Base-by-base conservation (phyloP, 768 basidiomycete species). In the Russula griseocarnosa region DNA sequence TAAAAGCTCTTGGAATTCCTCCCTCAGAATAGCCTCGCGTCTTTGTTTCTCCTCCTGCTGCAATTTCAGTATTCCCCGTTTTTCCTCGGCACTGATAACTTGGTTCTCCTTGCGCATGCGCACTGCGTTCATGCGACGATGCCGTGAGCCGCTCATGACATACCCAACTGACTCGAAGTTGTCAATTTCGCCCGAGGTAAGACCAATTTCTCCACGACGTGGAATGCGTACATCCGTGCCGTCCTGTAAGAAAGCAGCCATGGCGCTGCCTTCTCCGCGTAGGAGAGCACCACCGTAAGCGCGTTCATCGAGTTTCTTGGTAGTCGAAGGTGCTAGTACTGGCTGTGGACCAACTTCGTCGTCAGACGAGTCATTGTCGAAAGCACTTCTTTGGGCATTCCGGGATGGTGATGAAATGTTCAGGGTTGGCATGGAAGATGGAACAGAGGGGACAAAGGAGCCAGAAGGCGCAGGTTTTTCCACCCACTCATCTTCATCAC, bases 91-190 rank as follows among this genome's bases (percentile, higher is more conserved):
- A 70, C 89, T 92, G 73, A 99, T 99, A 67, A 98, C 95, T 77
- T 99, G 97, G 78, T 99, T 98, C 79, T 99, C 97, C 81, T 98
- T 98, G 72, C 96, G 80, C 86, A 99, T 91, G 65, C 97, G 90
- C 50, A 99, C 96, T 0, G 97, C 96, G 69, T 98, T 99, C 97
- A 99, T 99, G 75, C 94, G 83, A 67, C 90, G 83, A 75, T 99
- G 94, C 66, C 96, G 79, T 70, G 86, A 90, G 51, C 96, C 97
- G 69, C 90, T 94, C 97, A 98, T 99, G 53, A 99, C 97, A 74
- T 97, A 99, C 20, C 97, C 97, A 9, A 89, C 90, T 26, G 80
- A 71, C 78, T 99, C 97, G 76, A 83, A 98, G 72, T 82, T 74
- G 7, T 88, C 94, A 68, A 99, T 99, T 74, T 92, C 84, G 34